Conservation (phyloP, 768 basidiomycete species). For the Naganishia vaughanmartiniae region DNA sequence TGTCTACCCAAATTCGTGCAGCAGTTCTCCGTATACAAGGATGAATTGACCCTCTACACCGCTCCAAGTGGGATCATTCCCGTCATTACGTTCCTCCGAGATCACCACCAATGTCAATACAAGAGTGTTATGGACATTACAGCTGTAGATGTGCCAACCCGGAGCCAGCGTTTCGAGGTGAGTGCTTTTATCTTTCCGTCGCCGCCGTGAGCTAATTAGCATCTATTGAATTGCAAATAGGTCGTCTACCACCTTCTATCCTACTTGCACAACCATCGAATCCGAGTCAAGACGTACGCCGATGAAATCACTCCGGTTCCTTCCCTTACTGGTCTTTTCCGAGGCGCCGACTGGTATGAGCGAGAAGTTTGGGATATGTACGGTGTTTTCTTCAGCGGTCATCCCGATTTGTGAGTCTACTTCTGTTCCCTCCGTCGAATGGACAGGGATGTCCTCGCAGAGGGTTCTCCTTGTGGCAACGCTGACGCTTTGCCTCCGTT, state of each 20-base stretch:
- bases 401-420: conserved; percentile 83
- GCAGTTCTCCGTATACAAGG: conserved; percentile 94
- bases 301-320: conserved; percentile 90
- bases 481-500: background rate
- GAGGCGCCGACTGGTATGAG: conserved; percentile 98
- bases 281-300: conserved; percentile 95
- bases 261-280: conserved; percentile 70
- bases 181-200: conserved; percentile 28
- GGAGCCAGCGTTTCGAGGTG: conserved; percentile 82
- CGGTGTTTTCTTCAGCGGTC: conserved; percentile 92
- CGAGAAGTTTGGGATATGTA: conserved; percentile 97
- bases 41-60: conserved; percentile 87
- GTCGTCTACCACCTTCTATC: conserved; percentile 94
- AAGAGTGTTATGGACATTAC: conserved; percentile 89
- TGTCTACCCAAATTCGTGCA: conserved; percentile 96
- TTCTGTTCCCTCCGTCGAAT: background rate
- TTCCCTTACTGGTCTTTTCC: conserved; percentile 71
- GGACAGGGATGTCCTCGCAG: background rate
- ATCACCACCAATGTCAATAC: conserved; percentile 93
- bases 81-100: conserved; percentile 84
- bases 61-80: conserved; percentile 77
- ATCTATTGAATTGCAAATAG: background rate
- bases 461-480: background rate
- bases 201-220: conserved; percentile 27
- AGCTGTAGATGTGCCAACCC: conserved; percentile 90